A percentile compares a stretch with the other conserved stretches of the same genome.
Conservation (phyloP, 2,329 filamentous ascomycete species). For the Achaetomium macrosporum region DNA sequence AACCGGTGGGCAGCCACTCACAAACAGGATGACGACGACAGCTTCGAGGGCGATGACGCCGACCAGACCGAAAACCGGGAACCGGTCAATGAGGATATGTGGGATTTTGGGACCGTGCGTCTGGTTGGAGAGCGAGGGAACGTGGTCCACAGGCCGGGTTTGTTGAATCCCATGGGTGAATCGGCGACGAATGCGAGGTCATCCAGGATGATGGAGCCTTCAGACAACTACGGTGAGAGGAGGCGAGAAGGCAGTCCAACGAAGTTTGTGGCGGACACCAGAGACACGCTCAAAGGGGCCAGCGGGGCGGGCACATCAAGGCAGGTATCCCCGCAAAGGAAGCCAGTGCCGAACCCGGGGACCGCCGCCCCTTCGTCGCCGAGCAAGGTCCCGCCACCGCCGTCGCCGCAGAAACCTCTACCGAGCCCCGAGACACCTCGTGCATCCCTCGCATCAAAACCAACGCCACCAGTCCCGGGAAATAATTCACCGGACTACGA, state of each 20-base stretch:
- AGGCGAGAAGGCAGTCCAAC: constrained; percentile 46
- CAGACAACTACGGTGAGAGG: constrained; percentile 47
- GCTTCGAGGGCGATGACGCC: constrained; percentile 50
- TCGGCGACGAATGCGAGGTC: constrained; percentile 72
- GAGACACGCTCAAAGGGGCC: constrained; percentile 51
- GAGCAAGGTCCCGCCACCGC: constrained; percentile 54
- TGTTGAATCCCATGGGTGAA: constrained; percentile 70
- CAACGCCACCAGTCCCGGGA: constrained; percentile 42
- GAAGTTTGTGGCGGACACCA: constrained; percentile 42
- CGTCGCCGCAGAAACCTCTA: constrained; percentile 49
- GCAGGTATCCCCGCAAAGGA: constrained; percentile 56
- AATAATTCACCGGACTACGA: constrained; percentile 56
- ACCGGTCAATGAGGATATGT: constrained; percentile 72
- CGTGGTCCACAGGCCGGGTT: constrained; percentile 49
- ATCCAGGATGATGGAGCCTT: constrained; percentile 44
- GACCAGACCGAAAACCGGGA: constrained; percentile 34
- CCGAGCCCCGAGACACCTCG: constrained; percentile 41
- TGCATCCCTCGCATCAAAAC: constrained; percentile 35
- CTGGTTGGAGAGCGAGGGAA: constrained; percentile 64
- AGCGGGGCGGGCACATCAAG: constrained; percentile 44
- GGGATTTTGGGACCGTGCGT: constrained; percentile 96
- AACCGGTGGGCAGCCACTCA: constrained; percentile 80
- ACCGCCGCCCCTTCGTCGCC: constrained; percentile 50
- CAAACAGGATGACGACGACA: constrained; percentile 64
- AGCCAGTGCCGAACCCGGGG: constrained; percentile 46